Base-by-base conservation (phyloP, 2,329 filamentous ascomycete species). In the Zasmidium citrigriseum region DNA sequence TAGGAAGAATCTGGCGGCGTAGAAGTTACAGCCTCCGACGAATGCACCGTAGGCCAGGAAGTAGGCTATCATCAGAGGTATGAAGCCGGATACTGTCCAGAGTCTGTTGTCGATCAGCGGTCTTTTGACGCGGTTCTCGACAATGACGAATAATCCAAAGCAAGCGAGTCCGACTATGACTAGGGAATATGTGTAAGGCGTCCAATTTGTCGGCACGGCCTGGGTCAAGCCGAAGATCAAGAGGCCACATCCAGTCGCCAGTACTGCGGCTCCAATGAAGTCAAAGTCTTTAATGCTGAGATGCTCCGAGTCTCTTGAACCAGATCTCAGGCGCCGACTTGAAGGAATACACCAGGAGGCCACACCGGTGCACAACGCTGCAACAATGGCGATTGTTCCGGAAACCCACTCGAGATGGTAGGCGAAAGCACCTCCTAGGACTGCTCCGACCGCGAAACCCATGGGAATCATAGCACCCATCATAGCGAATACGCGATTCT, bases 1-100 rank as follows among this genome's bases (percentile, higher is more conserved):
- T 7, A 46, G 41, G n/a, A 46, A 46, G 41, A 46, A 46, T 46
- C 9, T n/a, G 9, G 5, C 7, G 41, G 20, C 41, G 41, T 46
- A 46, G n/a, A 46, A 46, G 41, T 46, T 46, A n/a, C 41, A 46
- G 5, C 41, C 41, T 46, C 41, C 41, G 41, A 46, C 41, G n/a
- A 46, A 46, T n/a, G 41, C 41, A 9, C 41, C 41, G 41, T 46
- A 46, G 16, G 41, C 41, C 9, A 46, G 41, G 41, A 46, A 46
- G n/a, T 46, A 46, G 7, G 41, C 41, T 5, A 46, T 21, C 41
- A 46, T 46, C 41, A 46, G 41, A 9, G 41, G 41, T n/a, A 21
- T 9, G 41, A 46, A 46, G 5, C 41, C 41, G 20, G 16, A 21
- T 21, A 46, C 41, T 46, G 7, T 46, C 41, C 41, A 46, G 41